These are phyloP conservation scores for Pinus tabuliformis DNA, from an alignment of 75 land plant species.

Conservation along the genomic window DNA sequence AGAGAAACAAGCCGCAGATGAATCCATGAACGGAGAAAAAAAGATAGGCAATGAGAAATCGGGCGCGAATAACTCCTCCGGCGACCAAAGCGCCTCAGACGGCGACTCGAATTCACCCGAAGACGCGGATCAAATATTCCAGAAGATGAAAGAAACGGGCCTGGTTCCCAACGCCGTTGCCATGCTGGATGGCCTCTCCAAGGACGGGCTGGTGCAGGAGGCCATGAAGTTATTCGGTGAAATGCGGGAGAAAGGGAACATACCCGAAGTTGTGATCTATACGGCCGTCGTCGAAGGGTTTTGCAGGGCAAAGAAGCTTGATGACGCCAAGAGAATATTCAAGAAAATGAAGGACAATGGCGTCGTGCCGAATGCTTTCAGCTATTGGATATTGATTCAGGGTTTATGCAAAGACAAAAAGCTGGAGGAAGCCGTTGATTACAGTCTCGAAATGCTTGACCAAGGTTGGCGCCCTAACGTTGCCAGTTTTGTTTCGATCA, in stretches of 20 bases:
- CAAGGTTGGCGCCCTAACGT: slow-evolving; percentile 59
- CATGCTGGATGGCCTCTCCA: slow-evolving; percentile 83
- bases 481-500: slow-evolving; percentile 46
- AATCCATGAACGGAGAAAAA: too few relatives aligned
- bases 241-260: slow-evolving; percentile 72
- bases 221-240: slow-evolving; percentile 70
- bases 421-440: slow-evolving; percentile 44
- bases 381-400: slow-evolving; percentile 44
- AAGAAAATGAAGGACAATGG: slow-evolving; percentile 59
- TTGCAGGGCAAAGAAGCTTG: slow-evolving; percentile 57
- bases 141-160: slow-evolving; percentile 80
- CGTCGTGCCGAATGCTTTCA: slow-evolving; percentile 57
- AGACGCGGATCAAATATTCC: slow-evolving; percentile 64
- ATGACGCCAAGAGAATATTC: slow-evolving; percentile 58
- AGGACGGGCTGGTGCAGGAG: slow-evolving; percentile 66
- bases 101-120: neutral
- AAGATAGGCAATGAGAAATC: too few relatives aligned
- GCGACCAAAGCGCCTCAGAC: too few relatives aligned
- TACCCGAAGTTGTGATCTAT: slow-evolving; percentile 73
- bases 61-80: too few relatives aligned
- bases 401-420: slow-evolving; percentile 39
- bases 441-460: slow-evolving; percentile 54
- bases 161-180: slow-evolving; percentile 75
- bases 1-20: too few relatives aligned
- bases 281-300: slow-evolving; percentile 78